Evolutionary conservation across 371 early-diverging fungal species (phyloP), one percentile per base, ranked within the genome.

Genomic region (Mortierella sp.): DNA sequence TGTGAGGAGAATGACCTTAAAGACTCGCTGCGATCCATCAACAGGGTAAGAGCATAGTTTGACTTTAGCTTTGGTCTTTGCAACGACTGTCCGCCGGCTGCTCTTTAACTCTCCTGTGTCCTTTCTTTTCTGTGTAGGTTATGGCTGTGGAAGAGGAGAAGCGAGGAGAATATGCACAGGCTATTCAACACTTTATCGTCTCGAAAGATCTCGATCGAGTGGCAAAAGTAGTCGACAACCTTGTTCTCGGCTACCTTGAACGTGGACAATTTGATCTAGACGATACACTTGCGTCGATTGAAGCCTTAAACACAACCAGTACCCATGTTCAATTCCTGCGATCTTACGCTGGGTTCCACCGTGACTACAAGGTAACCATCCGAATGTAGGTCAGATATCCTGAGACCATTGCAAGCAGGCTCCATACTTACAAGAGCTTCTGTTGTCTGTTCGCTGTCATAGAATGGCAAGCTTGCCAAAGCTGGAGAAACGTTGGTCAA

Each of bases 61-160:
- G 4, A 8, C 46, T 4, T 46, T 29, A 6, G 29, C 18, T 24
- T 3, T 11, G 1, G 18, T 43, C 46, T 21, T 44, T 18, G 44
- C 58, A 38, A 18, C 5, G 49, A n/a, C 16, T 43, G 18, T 12
- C 4, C 4, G 14, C 43, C 46, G n/a, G 11, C 46, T 46, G 27
- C n/a, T n/a, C 2, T 38, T 41, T 38, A 54, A 51, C 24, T 32
- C 51, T 7, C 4, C 12, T 43, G 10, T 10, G 16, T 27, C 16
- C n/a, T 55, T 56, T 27, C 14, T 8, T 2, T 18, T 5, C 12
- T 27, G 18, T n/a, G 70, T 38, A 84, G 84, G 84, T 84, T 5
- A 81, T 82, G 76, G 86, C 76, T 32, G 86, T 85, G 5, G 86
- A 85, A 24, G 82, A 85, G 38, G 82, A 81, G 43, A 81, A 79